Percentiles rank a stretch among this genome's conserved stretches.
Evolutionary conservation across 257 asterid species (phyloP).

Genomic region (Orobanche coerulescens): DNA sequence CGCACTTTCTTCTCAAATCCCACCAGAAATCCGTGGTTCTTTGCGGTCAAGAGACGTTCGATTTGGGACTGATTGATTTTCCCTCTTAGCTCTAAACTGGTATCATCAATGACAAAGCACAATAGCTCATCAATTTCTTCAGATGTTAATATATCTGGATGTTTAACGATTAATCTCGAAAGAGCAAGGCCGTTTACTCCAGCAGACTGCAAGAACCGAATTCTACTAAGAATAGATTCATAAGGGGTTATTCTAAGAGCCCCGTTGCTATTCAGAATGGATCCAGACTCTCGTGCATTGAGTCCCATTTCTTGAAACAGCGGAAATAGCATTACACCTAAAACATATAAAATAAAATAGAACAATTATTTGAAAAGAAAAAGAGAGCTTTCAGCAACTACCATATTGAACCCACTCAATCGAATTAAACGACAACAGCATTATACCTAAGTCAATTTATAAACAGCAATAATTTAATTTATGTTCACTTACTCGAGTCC

Average conservation of each 20-base stretch:
- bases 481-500: slow-evolving; percentile 31
- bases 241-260: slow-evolving; percentile 36
- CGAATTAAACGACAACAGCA: background rate
- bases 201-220: slow-evolving; percentile 41
- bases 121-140: slow-evolving; percentile 37
- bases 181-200: slow-evolving; percentile 50
- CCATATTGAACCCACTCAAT: slow-evolving; percentile 5
- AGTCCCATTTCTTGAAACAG: slow-evolving; percentile 64
- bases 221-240: slow-evolving; percentile 42
- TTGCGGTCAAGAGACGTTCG: slow-evolving; percentile 44
- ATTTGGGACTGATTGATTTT: slow-evolving; percentile 46
- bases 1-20: slow-evolving; percentile 63
- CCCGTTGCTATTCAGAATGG: slow-evolving; percentile 36
- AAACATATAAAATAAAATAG: background rate
- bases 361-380: background rate
- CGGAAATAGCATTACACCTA: slow-evolving; percentile 44
- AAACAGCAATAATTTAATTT: background rate
- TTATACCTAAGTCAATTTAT: background rate
- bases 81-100: slow-evolving; percentile 36
- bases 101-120: slow-evolving; percentile 30
- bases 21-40: slow-evolving; percentile 38
- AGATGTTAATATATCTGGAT: slow-evolving; percentile 55
- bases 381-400: background rate
- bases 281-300: slow-evolving; percentile 47
- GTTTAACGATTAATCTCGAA: slow-evolving; percentile 42